Conservation (phyloP, 306 rosid species). For the Sesbania bispinosa region DNA sequence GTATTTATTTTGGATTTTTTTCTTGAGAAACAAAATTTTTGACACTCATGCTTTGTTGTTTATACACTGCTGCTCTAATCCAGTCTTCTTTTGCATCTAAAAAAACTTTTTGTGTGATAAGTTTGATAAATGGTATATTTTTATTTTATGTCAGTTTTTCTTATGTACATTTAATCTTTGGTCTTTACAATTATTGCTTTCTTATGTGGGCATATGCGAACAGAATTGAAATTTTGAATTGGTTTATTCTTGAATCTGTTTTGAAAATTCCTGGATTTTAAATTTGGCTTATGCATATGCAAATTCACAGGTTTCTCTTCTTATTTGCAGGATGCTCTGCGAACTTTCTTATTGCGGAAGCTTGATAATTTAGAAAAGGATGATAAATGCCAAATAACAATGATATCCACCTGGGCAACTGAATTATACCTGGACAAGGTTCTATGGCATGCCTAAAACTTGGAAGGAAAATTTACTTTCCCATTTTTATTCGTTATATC, state of each 20-base stretch:
- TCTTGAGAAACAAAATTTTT: not conserved
- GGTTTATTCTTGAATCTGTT: not conserved
- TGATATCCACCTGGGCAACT: conserved; percentile 98
- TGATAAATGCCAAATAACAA: conserved; percentile 97
- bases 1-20: not conserved
- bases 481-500: conserved; percentile 14
- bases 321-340: conserved; percentile 79
- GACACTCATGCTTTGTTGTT: not conserved
- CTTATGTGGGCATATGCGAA: not conserved
- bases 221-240: conserved; percentile 21
- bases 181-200: conserved; percentile 10
- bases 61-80: not conserved
- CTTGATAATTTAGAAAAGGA: conserved; percentile 77
- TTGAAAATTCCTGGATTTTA: not conserved
- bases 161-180: not conserved
- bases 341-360: conserved; percentile 87
- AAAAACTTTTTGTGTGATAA: not conserved
- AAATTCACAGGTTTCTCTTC: conserved; percentile 18
- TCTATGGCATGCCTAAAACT: conserved; percentile 26
- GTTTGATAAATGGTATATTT: conserved; percentile 6
- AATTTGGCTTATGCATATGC: conserved; percentile 7
- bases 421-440: conserved; percentile 98
- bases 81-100: conserved; percentile 10
- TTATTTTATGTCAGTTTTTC: not conserved
- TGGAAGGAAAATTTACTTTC: conserved; percentile 29